Percentiles rank a stretch among this genome's conserved stretches.
phyloP scores from a whole-genome alignment of 805 yeast species.

The Yueomyces sinensis region DNA sequence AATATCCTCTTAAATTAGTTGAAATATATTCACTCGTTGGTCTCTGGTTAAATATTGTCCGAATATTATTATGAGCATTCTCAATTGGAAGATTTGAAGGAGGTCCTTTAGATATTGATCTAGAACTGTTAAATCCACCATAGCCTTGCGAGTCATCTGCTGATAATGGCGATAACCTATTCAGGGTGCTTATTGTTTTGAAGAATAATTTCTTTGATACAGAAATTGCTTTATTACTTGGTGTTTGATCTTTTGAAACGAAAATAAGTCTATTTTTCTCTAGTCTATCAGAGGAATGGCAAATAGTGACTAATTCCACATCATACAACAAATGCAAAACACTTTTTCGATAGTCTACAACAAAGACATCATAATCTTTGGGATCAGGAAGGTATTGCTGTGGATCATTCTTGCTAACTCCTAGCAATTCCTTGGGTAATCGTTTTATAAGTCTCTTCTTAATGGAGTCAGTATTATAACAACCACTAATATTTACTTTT shows the following conservation, averaged over 20 bases:
- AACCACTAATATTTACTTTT: slow-evolving; percentile 58
- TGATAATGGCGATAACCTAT: slow-evolving; percentile 7
- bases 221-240: slow-evolving; percentile 46
- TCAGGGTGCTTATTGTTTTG: slow-evolving; percentile 14
- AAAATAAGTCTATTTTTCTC: slow-evolving; percentile 61
- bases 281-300: slow-evolving; percentile 58
- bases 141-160: neutral
- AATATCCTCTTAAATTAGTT: slow-evolving; percentile 76
- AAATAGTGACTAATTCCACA: slow-evolving; percentile 69
- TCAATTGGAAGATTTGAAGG: slow-evolving; percentile 8
- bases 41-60: slow-evolving; percentile 63
- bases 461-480: slow-evolving; percentile 69
- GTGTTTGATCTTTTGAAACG: slow-evolving; percentile 50
- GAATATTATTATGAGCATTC: slow-evolving; percentile 18
- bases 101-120: neutral
- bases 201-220: slow-evolving; percentile 36
- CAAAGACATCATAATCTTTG: slow-evolving; percentile 43
- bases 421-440: slow-evolving; percentile 24
- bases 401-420: slow-evolving; percentile 14
- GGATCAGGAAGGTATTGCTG: neutral
- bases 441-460: slow-evolving; percentile 54
- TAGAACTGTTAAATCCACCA: neutral
- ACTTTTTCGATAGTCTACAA: slow-evolving; percentile 32
- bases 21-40: slow-evolving; percentile 91
- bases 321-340: slow-evolving; percentile 44